phyloP scores from a whole-genome alignment of 495 filamentous ascomycete genomes.

The Alectoria sarmentosa region DNA sequence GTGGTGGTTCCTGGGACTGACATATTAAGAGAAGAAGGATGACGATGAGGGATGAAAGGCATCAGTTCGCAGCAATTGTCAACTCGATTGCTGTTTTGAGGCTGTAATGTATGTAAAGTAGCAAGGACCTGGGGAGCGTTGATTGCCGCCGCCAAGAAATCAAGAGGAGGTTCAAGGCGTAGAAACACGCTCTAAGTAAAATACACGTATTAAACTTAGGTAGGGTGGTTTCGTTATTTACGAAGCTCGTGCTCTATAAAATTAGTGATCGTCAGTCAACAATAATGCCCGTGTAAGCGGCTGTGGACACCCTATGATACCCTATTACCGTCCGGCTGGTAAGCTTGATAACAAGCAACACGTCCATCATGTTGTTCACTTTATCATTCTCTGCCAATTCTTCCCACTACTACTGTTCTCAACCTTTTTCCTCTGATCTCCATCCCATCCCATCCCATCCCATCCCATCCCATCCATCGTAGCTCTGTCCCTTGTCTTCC shows the following conservation, averaged over 20 bases:
- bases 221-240: not conserved
- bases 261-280: too few relatives aligned
- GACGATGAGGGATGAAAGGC: too few relatives aligned
- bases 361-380: not conserved
- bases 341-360: not conserved
- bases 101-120: not conserved
- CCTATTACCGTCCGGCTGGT: not conserved
- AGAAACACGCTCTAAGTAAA: too few relatives aligned
- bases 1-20: constrained; percentile 21
- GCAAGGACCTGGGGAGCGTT: too few relatives aligned
- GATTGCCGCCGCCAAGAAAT: too few relatives aligned
- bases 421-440: not conserved
- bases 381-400: not conserved
- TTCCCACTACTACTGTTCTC: not conserved
- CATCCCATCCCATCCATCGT: not conserved
- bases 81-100: not conserved
- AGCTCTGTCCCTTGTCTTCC: not conserved
- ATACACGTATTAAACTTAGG: not conserved
- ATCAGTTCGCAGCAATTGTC: not conserved
- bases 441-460: not conserved
- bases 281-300: too few relatives aligned
- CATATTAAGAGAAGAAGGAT: constrained; percentile 18
- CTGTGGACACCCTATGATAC: not conserved
- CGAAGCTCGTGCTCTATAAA: too few relatives aligned
- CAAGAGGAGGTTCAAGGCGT: too few relatives aligned